Evolutionary conservation across 2,329 filamentous ascomycete genomes (phyloP), one percentile per base, ranked within the genome.

Genomic region (Orbilia blumenaviensis): DNA sequence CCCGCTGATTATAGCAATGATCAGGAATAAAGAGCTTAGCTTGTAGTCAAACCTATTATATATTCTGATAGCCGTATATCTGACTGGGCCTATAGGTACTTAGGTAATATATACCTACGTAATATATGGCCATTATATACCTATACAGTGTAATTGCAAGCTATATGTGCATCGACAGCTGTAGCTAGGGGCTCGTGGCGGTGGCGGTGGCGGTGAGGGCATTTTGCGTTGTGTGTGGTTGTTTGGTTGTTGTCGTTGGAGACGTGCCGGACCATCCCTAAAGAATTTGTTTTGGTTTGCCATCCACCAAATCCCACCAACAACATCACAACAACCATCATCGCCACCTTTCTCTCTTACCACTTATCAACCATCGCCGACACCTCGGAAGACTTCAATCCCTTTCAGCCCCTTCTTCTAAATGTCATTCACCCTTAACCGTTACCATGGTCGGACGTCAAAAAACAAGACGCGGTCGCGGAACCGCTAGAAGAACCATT

Each of bases 221-320:
- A 44, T 23, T 16, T 42, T 73, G 68, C 18, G 68, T 63, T 48
- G 60, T 62, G 58, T 38, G 68, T 44, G 61, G 32, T 52, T 36
- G 16, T 23, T 42, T 36, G 23, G 18, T 71, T 73, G 68, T 73
- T 73, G 68, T 66, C 68, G 68, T 73, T 73, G 61, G 68, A 66
- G 36, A 73, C 67, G 67, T 62, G 54, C 52, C 66, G 44, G 52
- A 62, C 32, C 36, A 8, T 2, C 10, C 41, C 44, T 52, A 48
- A 41, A 41, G 14, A 50, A 66, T 75, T 75, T 75, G 71, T 75
- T 75, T 75, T 75, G 69, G 69, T 75, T 73, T 67, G 69, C 44
- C 63, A 14, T 41, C 48, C 50, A 25, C 16, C 29, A 18, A 16
- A 14, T 2, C 36, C n/a, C 25, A n/a, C 23, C 42, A 66, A 66